Conservation (phyloP, 1,284 basidiomycete species). For the Cutaneotrichosporon sp. region DNA sequence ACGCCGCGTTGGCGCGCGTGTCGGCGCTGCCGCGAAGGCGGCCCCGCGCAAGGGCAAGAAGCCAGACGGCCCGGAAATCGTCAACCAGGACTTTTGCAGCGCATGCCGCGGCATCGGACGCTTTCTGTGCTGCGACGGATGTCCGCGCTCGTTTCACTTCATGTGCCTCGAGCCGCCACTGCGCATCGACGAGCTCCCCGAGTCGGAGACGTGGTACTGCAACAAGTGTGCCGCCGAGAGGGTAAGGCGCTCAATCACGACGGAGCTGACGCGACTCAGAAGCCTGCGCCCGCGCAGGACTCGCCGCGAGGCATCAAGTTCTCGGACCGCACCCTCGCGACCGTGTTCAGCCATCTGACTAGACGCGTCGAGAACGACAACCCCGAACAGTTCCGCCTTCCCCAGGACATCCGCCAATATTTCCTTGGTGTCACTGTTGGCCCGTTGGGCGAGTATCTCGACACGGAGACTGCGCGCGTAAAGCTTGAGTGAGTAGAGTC, state of each 20-base stretch:
- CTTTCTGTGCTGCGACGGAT: constrained; percentile 94
- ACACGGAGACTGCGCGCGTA: constrained; percentile 71
- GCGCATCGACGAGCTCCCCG: constrained; percentile 78
- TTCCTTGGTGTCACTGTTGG: constrained; percentile 79
- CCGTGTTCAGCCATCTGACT: constrained; percentile 39
- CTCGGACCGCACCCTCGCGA: constrained; percentile 33
- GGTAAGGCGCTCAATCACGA: constrained; percentile 26
- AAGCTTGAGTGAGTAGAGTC: constrained; percentile 63
- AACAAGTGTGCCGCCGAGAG: constrained; percentile 46
- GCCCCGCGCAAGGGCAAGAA: constrained; percentile 23
- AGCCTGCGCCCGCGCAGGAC: constrained; percentile 7
- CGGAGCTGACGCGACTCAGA: background rate
- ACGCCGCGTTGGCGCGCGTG: constrained; percentile 38
- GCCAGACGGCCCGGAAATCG: constrained; percentile 39
- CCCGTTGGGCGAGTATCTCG: constrained; percentile 74
- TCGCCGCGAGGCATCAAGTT: constrained; percentile 15
- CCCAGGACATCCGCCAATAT: constrained; percentile 77
- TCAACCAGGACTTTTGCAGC: constrained; percentile 92
- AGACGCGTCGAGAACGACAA: constrained; percentile 50
- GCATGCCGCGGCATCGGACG: constrained; percentile 74
- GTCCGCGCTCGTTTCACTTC: constrained; percentile 93
- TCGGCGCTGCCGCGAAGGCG: constrained; percentile 10
- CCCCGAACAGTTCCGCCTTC: constrained; percentile 75
- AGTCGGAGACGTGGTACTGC: constrained; percentile 92
- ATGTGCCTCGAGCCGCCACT: constrained; percentile 95